A percentile compares a stretch with the other conserved stretches of the same genome.
Evolutionary conservation across 2,329 filamentous ascomycete species (phyloP).

Genomic region (Xylariaceae sp.): DNA sequence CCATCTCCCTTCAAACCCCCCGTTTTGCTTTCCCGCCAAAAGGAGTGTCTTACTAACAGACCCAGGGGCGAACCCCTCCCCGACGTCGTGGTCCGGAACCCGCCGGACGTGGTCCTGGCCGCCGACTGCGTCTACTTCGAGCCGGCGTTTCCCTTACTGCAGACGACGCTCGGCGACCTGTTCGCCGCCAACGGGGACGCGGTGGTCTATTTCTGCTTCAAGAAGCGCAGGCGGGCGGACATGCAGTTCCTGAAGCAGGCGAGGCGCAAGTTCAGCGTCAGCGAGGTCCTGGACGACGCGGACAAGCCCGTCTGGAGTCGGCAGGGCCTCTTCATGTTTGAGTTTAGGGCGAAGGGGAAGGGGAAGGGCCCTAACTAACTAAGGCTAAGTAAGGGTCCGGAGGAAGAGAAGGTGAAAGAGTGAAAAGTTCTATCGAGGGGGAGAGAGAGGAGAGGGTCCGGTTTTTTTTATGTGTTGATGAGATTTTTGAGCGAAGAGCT

Average conservation of each 20-base stretch:
- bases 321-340: slow-evolving; percentile 56
- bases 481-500: too few relatives aligned
- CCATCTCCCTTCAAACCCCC: too few relatives aligned
- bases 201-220: slow-evolving; percentile 81
- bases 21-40: too few relatives aligned
- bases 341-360: slow-evolving; percentile 33
- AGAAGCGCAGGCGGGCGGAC: slow-evolving; percentile 79
- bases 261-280: slow-evolving; percentile 59
- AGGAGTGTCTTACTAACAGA: slow-evolving; percentile 2
- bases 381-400: neutral
- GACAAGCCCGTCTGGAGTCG: slow-evolving; percentile 53
- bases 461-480: neutral
- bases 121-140: slow-evolving; percentile 98
- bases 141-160: slow-evolving; percentile 82
- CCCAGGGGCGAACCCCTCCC: slow-evolving; percentile 57
- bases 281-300: slow-evolving; percentile 58
- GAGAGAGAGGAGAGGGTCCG: too few relatives aligned
- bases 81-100: slow-evolving; percentile 45
- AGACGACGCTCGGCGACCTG: slow-evolving; percentile 70
- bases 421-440: neutral
- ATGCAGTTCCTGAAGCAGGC: slow-evolving; percentile 68
- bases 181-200: slow-evolving; percentile 64
- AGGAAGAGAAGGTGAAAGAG: neutral
- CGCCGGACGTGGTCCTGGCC: slow-evolving; percentile 79
- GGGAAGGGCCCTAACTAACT: too few relatives aligned